Base-by-base conservation (phyloP, 345 rosid species). In the Syzygium grande region DNA sequence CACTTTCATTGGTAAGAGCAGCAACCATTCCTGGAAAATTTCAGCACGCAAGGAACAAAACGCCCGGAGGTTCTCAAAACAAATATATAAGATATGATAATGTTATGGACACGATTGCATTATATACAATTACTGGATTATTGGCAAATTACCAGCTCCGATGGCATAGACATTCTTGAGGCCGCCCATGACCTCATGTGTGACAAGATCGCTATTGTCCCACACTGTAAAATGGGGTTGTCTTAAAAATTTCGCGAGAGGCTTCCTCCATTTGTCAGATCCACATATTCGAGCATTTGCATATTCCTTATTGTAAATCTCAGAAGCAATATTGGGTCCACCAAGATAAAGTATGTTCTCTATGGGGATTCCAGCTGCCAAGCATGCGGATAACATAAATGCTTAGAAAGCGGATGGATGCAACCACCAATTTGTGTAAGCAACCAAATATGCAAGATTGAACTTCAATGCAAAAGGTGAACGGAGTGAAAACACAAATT, bases 111-210 rank as follows among this genome's bases (percentile, higher is more conserved):
- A 29, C 7, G 8, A 55, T 23, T 30, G 4, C 3, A 10, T 61
- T 65, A 8, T 56, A 34, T 51, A 89, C 53, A n/a, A 29, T 30
- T 27, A 7, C 13, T 51, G 87, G 51, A 88, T 41, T 87, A 58
- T 55, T 27, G 59, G 58, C 85, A 41, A 68, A 89, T 91, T 88
- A 95, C 98, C 98, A 51, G 98, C 98, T 88, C 98, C 98, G 53
- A 95, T 95, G 91, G 98, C 98, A 86, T 95, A 95, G 86, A 95
- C 98, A 88, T 95, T 95, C 93, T 95, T 95, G 89, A 95, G 89
- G 65, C 98, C 98, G 65, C 98, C 98, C 98, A 95, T 94, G 86
- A 95, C 94, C 91, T 95, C 98, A 88, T 95, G 98, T 85, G 98
- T 95, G 59, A 95, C 92, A 41, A 95, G 96, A 90, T 95, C 98